Conservation (phyloP, 768 basidiomycete genomes). For the Mycena floridula region DNA sequence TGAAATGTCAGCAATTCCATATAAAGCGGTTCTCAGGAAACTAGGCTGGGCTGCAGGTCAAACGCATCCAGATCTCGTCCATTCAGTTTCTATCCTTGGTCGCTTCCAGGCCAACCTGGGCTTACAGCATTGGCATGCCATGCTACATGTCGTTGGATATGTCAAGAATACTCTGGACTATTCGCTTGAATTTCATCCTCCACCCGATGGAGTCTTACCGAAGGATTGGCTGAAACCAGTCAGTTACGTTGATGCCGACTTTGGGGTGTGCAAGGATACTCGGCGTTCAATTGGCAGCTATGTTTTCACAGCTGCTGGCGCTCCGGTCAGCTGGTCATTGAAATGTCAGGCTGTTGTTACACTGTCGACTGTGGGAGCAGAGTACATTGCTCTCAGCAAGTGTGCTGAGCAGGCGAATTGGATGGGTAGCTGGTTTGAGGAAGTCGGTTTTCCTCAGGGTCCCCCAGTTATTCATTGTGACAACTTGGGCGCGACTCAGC, state of each 20-base stretch:
- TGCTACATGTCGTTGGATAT: background rate
- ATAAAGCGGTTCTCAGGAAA: background rate
- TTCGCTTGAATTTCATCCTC: background rate
- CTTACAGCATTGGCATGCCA: background rate
- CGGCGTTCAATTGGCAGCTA: background rate
- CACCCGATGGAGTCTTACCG: background rate
- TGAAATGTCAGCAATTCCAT: background rate
- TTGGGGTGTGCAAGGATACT: constrained; percentile 13
- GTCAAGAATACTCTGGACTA: background rate
- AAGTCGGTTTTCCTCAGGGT: background rate
- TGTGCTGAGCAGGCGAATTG: background rate
- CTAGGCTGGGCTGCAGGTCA: background rate
- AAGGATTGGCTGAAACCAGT: background rate
- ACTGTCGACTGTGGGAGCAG: background rate
- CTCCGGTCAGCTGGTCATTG: constrained; percentile 15
- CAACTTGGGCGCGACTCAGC: background rate
- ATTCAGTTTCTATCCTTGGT: background rate
- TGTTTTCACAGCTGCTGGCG: constrained; percentile 9
- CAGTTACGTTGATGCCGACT: constrained; percentile 17
- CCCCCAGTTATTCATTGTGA: background rate
- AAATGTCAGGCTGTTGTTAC: background rate
- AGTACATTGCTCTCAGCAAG: background rate
- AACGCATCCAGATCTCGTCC: background rate
- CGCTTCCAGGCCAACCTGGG: background rate
- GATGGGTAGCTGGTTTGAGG: background rate